phyloP scores from a whole-genome alignment of 139 green algal species.

The Desmodesmus armatus region DNA sequence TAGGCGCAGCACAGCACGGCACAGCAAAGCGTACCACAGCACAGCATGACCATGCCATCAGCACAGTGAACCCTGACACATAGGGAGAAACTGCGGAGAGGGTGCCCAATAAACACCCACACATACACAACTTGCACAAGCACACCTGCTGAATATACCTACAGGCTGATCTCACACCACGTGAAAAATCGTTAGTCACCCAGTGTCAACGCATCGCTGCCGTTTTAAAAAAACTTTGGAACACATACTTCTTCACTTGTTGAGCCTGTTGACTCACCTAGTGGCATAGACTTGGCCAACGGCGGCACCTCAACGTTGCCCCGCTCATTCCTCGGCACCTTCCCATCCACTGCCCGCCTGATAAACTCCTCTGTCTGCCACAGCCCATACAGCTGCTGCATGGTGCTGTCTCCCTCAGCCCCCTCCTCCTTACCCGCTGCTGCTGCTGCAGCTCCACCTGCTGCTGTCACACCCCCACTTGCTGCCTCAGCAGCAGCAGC shows the following conservation, averaged over 20 bases:
- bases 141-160: too few relatives aligned
- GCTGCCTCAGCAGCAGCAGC: constrained; percentile 15
- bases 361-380: constrained; percentile 84
- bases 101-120: too few relatives aligned
- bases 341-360: constrained; percentile 66
- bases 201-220: too few relatives aligned
- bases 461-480: background rate
- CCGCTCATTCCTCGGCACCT: constrained; percentile 84
- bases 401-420: background rate
- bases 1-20: background rate
- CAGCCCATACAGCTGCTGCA: constrained; percentile 75
- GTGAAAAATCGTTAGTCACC: too few relatives aligned
- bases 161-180: too few relatives aligned
- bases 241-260: too few relatives aligned
- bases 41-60: too few relatives aligned
- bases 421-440: background rate
- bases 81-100: too few relatives aligned
- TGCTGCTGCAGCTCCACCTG: background rate
- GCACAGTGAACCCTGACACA: too few relatives aligned
- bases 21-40: too few relatives aligned
- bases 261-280: background rate
- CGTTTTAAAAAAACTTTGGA: too few relatives aligned
- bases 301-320: constrained; percentile 90
- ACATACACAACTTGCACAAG: too few relatives aligned
- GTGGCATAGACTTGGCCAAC: constrained; percentile 67